These are phyloP conservation scores for Calonectria fujianensis DNA, from an alignment of 2,329 filamentous ascomycete species.

Conservation along the genomic window DNA sequence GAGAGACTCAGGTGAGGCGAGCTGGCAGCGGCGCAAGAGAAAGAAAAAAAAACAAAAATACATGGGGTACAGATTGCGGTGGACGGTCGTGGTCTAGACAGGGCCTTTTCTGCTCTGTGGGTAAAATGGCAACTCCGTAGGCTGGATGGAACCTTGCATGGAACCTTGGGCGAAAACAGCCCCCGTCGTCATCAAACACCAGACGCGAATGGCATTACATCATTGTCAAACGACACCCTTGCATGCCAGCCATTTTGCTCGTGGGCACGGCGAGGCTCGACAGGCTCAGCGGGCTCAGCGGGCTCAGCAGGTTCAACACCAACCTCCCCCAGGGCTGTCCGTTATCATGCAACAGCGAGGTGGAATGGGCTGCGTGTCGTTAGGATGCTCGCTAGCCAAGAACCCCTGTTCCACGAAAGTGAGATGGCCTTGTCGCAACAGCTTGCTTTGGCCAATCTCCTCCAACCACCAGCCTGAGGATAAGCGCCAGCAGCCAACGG, in stretches of 20 bases:
- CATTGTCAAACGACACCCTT: conserved; percentile 26
- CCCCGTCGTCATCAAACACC: conserved; percentile 17
- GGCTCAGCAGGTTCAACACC: background rate
- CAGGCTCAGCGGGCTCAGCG: background rate
- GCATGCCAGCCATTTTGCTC: conserved; percentile 19
- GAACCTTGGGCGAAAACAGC: conserved; percentile 31
- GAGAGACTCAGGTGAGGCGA: conserved; percentile 34
- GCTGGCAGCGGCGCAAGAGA: background rate
- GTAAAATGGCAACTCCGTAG: conserved; percentile 9
- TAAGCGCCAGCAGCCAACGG: conserved; percentile 24
- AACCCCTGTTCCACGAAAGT: conserved; percentile 22
- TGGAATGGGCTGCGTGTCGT: conserved; percentile 10
- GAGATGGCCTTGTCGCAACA: conserved; percentile 19
- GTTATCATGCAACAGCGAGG: conserved; percentile 13
- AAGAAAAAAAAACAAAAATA: background rate
- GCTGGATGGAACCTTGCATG: conserved; percentile 30
- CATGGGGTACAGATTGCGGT: conserved; percentile 3
- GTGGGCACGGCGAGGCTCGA: conserved; percentile 6
- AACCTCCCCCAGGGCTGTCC: conserved; percentile 15
- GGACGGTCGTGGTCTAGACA: background rate
- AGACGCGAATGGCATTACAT: conserved; percentile 26
- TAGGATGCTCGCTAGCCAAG: conserved; percentile 9
- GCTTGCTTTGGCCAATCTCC: background rate
- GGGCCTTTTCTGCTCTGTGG: conserved; percentile 4
- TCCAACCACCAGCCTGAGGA: conserved; percentile 3